A percentile compares a stretch with the other conserved stretches of the same genome.
These are phyloP conservation scores for Nicotiana obtusifolia DNA, from an alignment of 257 asterid genomes.

Conservation along the genomic window DNA sequence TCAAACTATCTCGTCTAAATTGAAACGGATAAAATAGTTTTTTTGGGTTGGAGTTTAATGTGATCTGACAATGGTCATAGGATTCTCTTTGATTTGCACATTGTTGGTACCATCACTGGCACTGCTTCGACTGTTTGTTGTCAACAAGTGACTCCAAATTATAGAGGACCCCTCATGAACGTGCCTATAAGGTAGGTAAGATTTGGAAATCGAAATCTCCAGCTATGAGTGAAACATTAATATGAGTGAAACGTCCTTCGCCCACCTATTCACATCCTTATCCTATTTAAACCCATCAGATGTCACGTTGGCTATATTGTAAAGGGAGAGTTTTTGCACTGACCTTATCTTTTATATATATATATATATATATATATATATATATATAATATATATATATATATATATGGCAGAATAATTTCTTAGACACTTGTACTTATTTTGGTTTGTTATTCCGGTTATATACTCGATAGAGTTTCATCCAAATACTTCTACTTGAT, in stretches of 20 bases:
- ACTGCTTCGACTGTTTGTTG: slow-evolving; percentile 4
- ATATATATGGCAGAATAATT: too few relatives aligned
- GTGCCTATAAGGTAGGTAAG: neutral
- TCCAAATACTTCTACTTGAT: too few relatives aligned
- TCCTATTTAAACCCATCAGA: neutral
- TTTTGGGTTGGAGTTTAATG: neutral
- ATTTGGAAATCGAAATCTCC: neutral
- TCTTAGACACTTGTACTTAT: too few relatives aligned
- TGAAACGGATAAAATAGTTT: rapidly evolving
- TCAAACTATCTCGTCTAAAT: too few relatives aligned
- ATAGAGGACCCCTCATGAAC: neutral
- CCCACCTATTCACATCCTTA: neutral
- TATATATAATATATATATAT: too few relatives aligned
- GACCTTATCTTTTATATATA: too few relatives aligned
- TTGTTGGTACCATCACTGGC: neutral
- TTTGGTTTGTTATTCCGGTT: too few relatives aligned
- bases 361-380: too few relatives aligned
- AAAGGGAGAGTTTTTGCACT: too few relatives aligned
- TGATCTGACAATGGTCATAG: neutral
- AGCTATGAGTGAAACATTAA: neutral
- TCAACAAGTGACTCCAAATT: slow-evolving; percentile 1
- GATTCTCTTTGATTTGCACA: neutral
- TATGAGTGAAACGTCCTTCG: neutral
- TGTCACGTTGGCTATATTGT: too few relatives aligned
- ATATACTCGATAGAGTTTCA: too few relatives aligned